Base-by-base conservation (phyloP, 192 early-diverging fungal species). In the Dispira simplex region DNA sequence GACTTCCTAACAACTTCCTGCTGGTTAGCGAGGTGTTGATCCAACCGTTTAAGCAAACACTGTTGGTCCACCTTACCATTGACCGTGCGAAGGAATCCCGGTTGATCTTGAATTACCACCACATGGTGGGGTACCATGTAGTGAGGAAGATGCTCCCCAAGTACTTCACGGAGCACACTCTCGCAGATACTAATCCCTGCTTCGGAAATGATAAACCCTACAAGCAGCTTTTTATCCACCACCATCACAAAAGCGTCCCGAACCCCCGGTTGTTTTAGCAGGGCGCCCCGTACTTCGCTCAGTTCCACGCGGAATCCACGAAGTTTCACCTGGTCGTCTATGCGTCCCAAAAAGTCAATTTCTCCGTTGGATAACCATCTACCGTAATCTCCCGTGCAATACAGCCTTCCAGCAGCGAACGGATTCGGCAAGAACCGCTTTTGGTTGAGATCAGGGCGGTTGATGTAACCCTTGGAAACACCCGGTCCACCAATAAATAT, bases 321-420 rank as follows among this genome's bases (percentile, higher is more conserved):
- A 14, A 75, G 65, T 58, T 74, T 74, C 66, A 75, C 64, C 48
- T 70, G 68, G n/a, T 71, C 23, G 26, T 75, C 74, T 9, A 57
- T 56, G 13, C 74, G 68, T 8, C 74, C 74, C 0, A 80, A 9
- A 45, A 26, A 69, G 0, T 63, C 62, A 0, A 75, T 13, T 28
- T 68, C 63, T 3, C 74, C 74, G 23, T 67, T 63, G 46, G 63
- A 63, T 5, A 71, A 62, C 44, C 65, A 66, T 11, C 60, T 44
- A 0, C 28, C 70, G 3, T 68, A 44, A 28, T 75, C 74, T 11
- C 74, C 74, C 16, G 71, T 66, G 46, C 49, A 66, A 57, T 72
- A 75, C 46, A 75, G 63, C 1, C 65, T 26, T 12, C 46, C 67
- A 1, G 16, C 13, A 11, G 28, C 54, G 44, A 77, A 77, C 6